These are phyloP conservation scores for Volvox reticuliferus DNA, from an alignment of 139 green algal species.

Conservation along the genomic window DNA sequence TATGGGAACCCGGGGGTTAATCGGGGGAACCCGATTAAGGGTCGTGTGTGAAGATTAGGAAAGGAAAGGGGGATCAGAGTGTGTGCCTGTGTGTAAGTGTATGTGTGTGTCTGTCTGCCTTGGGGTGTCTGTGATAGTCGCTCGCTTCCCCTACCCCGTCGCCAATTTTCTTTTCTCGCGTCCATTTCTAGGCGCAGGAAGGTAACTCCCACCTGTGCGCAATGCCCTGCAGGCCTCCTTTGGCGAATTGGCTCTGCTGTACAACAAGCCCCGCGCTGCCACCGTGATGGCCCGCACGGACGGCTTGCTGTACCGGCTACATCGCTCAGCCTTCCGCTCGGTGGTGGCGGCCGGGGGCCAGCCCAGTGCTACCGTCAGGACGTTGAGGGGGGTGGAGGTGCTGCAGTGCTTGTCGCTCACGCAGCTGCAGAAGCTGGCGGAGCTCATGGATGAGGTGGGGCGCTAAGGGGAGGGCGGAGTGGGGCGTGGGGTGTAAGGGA, in stretches of 20 bases:
- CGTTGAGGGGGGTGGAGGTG: conserved; percentile 72
- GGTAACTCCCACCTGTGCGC: neutral
- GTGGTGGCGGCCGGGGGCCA: conserved; percentile 35
- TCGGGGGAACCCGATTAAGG: too few relatives aligned
- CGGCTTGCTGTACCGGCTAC: conserved; percentile 78
- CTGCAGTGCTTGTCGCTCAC: conserved; percentile 63
- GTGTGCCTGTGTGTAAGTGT: too few relatives aligned
- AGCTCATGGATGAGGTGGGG: conserved; percentile 50
- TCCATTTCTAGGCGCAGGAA: too few relatives aligned
- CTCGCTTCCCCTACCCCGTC: too few relatives aligned
- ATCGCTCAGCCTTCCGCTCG: conserved; percentile 62
- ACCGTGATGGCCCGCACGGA: conserved; percentile 73
- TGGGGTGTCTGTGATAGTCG: too few relatives aligned
- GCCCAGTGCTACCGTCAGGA: conserved; percentile 47
- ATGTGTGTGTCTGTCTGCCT: too few relatives aligned
- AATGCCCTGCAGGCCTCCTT: conserved; percentile 63
- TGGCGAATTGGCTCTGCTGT: conserved; percentile 81
- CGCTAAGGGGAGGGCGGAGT: neutral
- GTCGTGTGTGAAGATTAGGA: too few relatives aligned
- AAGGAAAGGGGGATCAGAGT: too few relatives aligned
- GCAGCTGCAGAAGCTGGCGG: conserved; percentile 57
- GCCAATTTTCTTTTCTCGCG: too few relatives aligned
- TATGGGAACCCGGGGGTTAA: too few relatives aligned
- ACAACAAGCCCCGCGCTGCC: conserved; percentile 73
- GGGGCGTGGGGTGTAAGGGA: neutral